Conservation (phyloP, 2,329 filamentous ascomycete genomes). For the Orbilia javanica region DNA sequence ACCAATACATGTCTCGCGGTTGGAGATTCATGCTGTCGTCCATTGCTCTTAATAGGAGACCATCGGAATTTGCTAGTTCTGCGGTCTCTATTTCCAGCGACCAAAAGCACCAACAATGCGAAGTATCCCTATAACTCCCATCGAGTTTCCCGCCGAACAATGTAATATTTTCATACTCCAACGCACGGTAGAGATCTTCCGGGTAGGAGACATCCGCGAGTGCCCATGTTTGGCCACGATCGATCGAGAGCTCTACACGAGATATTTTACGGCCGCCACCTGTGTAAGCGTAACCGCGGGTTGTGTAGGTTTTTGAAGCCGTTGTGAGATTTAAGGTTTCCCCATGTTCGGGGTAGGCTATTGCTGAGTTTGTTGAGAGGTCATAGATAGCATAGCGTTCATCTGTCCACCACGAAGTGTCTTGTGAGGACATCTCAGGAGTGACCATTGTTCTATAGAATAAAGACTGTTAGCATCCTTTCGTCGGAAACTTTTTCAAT, state of each 20-base stretch:
- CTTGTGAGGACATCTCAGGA: constrained; percentile 71
- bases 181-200: constrained; percentile 83
- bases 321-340: constrained; percentile 70
- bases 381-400: constrained; percentile 95
- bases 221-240: constrained; percentile 84
- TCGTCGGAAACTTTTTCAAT: not conserved
- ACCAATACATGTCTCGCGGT: constrained; percentile 96
- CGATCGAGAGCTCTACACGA: constrained; percentile 83
- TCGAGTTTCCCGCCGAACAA: constrained; percentile 83
- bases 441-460: constrained; percentile 77
- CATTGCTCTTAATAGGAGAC: constrained; percentile 87
- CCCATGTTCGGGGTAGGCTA: constrained; percentile 82
- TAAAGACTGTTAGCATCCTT: not conserved
- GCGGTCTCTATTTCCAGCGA: constrained; percentile 75
- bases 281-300: constrained; percentile 81
- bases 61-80: constrained; percentile 74
- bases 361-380: constrained; percentile 86
- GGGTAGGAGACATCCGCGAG: constrained; percentile 83
- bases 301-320: constrained; percentile 21
- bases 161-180: constrained; percentile 70
- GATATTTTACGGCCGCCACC: constrained; percentile 88
- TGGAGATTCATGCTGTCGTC: constrained; percentile 89
- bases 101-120: constrained; percentile 96
- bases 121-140: constrained; percentile 82
- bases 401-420: constrained; percentile 84